phyloP scores from a whole-genome alignment of 306 rosid species.

The Prunus salicina region DNA sequence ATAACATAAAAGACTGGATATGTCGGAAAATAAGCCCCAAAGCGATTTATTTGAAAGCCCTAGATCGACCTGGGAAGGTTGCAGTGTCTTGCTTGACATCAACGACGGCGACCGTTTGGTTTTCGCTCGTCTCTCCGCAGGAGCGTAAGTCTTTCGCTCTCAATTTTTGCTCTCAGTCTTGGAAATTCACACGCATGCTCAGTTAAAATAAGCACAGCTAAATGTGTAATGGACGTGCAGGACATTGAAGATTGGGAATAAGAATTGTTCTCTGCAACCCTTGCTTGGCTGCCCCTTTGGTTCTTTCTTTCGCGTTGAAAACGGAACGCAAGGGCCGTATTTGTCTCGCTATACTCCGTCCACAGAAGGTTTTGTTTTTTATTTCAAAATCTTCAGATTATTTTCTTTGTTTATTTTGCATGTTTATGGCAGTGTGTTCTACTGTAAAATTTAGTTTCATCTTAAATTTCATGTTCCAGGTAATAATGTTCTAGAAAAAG shows the following conservation, averaged over 20 bases:
- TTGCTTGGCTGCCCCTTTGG: constrained; percentile 76
- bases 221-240: constrained; percentile 36
- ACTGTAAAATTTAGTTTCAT: background rate
- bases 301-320: constrained; percentile 71
- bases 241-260: constrained; percentile 84
- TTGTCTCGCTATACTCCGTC: constrained; percentile 45
- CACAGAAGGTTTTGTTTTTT: constrained; percentile 40
- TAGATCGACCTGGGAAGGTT: constrained; percentile 81
- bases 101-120: constrained; percentile 90
- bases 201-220: background rate
- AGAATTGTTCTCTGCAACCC: constrained; percentile 65
- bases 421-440: background rate
- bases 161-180: background rate
- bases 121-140: constrained; percentile 81
- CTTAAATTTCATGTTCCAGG: constrained; percentile 23
- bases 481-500: constrained; percentile 33
- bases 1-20: constrained; percentile 1
- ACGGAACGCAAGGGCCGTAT: constrained; percentile 43
- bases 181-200: background rate
- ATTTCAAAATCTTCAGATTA: background rate
- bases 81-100: constrained; percentile 90
- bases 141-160: constrained; percentile 44
- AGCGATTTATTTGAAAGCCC: constrained; percentile 20
- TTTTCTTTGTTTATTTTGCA: background rate
- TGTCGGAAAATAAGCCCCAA: constrained; percentile 23